Evolutionary conservation across 257 asterid species (phyloP).

Genomic region (Primulina eburnea): DNA sequence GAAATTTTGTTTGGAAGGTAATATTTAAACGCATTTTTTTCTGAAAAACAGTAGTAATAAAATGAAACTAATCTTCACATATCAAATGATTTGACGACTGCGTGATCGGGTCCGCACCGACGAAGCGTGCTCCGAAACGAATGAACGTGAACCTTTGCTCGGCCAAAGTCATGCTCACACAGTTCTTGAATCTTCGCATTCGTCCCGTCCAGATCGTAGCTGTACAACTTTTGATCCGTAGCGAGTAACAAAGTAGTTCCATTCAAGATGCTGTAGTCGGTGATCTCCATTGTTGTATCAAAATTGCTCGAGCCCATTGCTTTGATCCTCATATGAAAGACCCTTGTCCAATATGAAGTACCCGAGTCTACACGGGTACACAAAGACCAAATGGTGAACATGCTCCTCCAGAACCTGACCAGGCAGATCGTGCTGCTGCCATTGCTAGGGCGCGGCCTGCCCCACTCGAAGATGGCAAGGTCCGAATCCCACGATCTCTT

Average conservation of each 20-base stretch:
- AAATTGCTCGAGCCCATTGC: not conserved
- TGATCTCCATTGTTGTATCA: not conserved
- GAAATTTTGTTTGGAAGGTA: no score
- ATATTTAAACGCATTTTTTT: no score
- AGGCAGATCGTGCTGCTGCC: not conserved
- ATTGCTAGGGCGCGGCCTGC: not conserved
- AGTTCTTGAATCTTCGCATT: not conserved
- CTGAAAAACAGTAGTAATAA: no score
- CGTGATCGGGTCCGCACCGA: not conserved
- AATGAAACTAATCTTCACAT: no score
- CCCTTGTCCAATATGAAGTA: not conserved
- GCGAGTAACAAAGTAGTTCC: conserved; percentile 4
- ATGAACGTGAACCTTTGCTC: not conserved
- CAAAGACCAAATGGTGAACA: conserved; percentile 16
- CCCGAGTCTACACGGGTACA: no score
- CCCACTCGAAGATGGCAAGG: conserved; percentile 5
- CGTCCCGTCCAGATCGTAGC: not conserved
- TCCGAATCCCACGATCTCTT: not conserved
- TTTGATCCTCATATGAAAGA: not conserved
- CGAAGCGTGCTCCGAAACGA: conserved; percentile 5
- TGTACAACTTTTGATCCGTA: not conserved
- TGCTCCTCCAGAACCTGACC: not conserved
- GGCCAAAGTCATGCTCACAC: not conserved
- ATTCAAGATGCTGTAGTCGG: not conserved
- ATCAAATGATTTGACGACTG: no score